Base-by-base conservation (phyloP, 2,329 filamentous ascomycete species). In the Pyrenochaeta sp. region DNA sequence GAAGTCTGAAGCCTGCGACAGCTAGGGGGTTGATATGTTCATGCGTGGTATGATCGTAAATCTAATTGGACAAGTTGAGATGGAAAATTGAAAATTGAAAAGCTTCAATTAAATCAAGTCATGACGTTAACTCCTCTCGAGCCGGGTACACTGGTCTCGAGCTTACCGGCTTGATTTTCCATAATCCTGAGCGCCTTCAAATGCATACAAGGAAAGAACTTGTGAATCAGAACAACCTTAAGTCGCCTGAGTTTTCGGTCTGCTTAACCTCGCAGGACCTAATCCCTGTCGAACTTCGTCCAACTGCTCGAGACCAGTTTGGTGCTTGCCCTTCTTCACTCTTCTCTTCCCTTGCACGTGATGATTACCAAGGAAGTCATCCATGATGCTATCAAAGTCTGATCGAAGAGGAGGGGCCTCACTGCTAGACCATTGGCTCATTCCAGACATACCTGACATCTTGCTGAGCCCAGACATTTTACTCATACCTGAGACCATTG, bases 321-420 rank as follows among this genome's bases (percentile, higher is more conserved):
- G 89, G 61, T 90, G 87, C 71, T 89, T 91, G 15, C 89, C 89
- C 77, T 93, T 92, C 79, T 93, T 94, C 17, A 92, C 85, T 48
- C 83, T 77, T 37, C 76, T 68, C 79, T 92, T 92, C 1, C 89
- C 89, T 20, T 83, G 83, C 76, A 87, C 88, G 9, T 85, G 85
- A 71, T 91, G 89, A 30, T 82, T 87, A 7, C 87, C 90, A 21
- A 98, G 78, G 77, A 99, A 99, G 51, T 97, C 93, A 71, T 98
- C 94, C 82, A 99, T 87, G 72, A 98, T 92, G 56, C 82, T 85
- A 72, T 97, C 89, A 75, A 99, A 97, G 72, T 97, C 93, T 33
- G 83, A 81, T 40, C 92, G 82, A 32, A 91, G 79, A 9, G 88
- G 84, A 1, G 79, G 78, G 14, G 77, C 79, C 41, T 76, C 68